Conservation (phyloP, 768 basidiomycete species). For the Suillus americanus region DNA sequence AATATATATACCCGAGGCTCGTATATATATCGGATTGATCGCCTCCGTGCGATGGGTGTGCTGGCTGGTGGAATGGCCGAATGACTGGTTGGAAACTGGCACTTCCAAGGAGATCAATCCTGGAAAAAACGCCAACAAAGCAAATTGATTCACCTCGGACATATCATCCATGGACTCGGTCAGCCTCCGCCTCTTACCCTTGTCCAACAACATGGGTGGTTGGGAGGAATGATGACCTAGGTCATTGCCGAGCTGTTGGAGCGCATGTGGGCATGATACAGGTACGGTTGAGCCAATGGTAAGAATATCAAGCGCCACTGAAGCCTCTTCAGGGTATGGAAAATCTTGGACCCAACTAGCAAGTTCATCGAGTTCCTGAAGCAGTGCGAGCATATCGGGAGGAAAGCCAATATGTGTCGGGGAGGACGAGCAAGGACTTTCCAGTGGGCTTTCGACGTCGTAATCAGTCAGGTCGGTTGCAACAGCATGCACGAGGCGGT, state of each 20-base stretch:
- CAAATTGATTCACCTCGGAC: background rate
- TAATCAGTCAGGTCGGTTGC: conserved; percentile 1
- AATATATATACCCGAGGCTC: conserved; percentile 19
- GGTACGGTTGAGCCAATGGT: background rate
- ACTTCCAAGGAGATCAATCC: background rate
- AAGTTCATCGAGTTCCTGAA: conserved; percentile 27
- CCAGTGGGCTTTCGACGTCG: background rate
- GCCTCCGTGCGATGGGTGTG: background rate
- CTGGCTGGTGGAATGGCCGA: background rate
- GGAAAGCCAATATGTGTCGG: conserved; percentile 19
- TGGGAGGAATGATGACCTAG: background rate
- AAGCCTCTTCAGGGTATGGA: conserved; percentile 15
- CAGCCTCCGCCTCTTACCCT: conserved; percentile 24
- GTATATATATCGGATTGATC: conserved; percentile 28
- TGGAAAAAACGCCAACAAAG: background rate
- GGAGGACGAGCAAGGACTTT: conserved; percentile 1
- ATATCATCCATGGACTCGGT: conserved; percentile 5
- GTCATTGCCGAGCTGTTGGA: background rate
- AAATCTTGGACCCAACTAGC: conserved; percentile 25
- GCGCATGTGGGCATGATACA: background rate
- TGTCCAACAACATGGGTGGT: conserved; percentile 3
- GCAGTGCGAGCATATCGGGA: conserved; percentile 26
- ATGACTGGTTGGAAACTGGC: background rate
- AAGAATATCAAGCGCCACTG: background rate
- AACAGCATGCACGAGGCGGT: conserved; percentile 18